These are phyloP conservation scores for Monilinia vaccinii-corymbosi DNA, from an alignment of 2,329 filamentous ascomycete species.

Conservation along the genomic window DNA sequence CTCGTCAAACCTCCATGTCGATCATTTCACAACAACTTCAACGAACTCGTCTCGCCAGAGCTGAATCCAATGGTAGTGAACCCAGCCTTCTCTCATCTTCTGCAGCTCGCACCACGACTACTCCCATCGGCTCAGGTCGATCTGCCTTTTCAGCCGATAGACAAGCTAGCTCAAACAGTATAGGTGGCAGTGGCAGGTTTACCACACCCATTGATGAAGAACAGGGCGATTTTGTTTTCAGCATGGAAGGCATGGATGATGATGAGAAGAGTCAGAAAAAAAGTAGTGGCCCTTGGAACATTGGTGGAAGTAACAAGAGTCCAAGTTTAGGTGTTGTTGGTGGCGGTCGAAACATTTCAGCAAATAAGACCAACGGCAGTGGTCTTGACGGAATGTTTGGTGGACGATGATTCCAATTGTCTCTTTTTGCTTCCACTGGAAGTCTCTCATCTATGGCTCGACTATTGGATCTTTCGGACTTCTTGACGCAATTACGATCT, in stretches of 20 bases:
- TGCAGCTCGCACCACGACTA: conserved; percentile 32
- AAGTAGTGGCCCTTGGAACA: conserved; percentile 28
- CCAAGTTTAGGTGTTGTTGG: conserved; percentile 20
- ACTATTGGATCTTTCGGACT: neutral
- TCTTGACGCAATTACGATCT: neutral
- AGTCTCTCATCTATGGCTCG: neutral
- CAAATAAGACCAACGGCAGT: neutral
- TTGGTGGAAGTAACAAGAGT: conserved; percentile 17
- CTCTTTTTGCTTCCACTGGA: neutral
- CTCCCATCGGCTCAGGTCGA: conserved; percentile 32
- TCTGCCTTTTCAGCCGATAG: conserved; percentile 40
- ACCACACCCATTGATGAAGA: conserved; percentile 59
- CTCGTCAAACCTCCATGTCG: conserved; percentile 40
- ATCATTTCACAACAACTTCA: conserved; percentile 54
- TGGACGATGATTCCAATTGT: conserved; percentile 2
- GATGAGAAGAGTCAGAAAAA: conserved; percentile 39
- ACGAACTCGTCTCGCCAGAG: conserved; percentile 41
- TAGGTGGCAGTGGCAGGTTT: conserved; percentile 43
- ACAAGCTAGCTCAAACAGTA: conserved; percentile 49
- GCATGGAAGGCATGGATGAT: conserved; percentile 59
- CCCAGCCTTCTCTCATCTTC: conserved; percentile 42
- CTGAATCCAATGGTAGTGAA: conserved; percentile 36
- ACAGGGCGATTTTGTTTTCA: conserved; percentile 54
- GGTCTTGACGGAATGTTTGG: conserved; percentile 18
- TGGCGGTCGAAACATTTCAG: conserved; percentile 12